Percentiles rank a stretch among this genome's conserved stretches.
phyloP scores from a whole-genome alignment of 1,139 yeast species.

The Geotrichum klebahnii region DNA sequence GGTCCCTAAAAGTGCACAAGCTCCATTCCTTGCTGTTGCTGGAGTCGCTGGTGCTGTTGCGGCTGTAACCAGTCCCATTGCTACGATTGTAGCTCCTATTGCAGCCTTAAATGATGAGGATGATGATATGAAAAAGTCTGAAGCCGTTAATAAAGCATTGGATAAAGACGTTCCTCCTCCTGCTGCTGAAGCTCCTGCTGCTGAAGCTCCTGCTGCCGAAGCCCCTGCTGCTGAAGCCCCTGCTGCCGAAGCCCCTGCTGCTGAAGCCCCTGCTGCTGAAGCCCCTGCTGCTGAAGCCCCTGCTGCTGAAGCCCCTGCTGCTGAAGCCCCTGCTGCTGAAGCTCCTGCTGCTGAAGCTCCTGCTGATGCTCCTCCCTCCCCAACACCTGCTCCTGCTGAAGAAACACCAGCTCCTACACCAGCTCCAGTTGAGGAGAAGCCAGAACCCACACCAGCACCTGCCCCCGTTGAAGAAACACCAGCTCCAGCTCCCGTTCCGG shows the following conservation, averaged over 20 bases:
- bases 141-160: constrained; percentile 14
- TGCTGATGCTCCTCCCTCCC: background rate
- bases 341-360: constrained; percentile 1
- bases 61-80: constrained; percentile 14
- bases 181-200: background rate
- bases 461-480: constrained; percentile 3
- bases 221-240: constrained; percentile 7
- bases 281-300: constrained; percentile 4
- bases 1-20: constrained; percentile 15
- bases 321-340: background rate
- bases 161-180: background rate
- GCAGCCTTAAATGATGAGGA: constrained; percentile 18
- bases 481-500: constrained; percentile 10
- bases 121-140: constrained; percentile 13
- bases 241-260: constrained; percentile 5
- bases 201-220: no score
- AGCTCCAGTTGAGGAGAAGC: constrained; percentile 9
- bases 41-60: constrained; percentile 20
- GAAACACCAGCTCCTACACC: constrained; percentile 1
- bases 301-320: background rate
- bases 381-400: constrained; percentile 2
- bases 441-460: constrained; percentile 5
- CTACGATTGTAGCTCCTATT: constrained; percentile 18
- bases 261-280: background rate
- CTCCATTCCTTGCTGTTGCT: constrained; percentile 19